Evolutionary conservation across 2,329 filamentous ascomycete genomes (phyloP).

Genomic region (Fragosphaeria purpurea): DNA sequence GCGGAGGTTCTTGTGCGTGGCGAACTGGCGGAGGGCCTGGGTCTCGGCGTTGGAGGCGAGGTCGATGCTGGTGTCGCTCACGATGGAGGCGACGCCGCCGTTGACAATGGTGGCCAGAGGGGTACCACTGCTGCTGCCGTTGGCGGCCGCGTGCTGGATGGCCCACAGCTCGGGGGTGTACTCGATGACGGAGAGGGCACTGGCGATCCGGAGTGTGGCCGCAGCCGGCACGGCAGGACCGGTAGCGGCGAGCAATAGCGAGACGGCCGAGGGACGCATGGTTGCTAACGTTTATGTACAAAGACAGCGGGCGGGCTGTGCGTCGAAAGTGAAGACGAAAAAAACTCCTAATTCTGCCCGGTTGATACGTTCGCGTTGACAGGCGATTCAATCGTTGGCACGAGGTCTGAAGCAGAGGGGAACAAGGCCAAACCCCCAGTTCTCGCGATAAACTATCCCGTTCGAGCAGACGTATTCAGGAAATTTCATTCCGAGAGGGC

Average conservation of each 20-base stretch:
- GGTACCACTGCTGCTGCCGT: not conserved
- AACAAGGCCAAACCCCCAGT: no score
- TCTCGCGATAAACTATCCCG: no score
- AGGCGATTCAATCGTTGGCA: no score
- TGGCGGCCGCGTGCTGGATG: constrained; percentile 13
- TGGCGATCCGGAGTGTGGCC: constrained; percentile 9
- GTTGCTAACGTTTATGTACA: no score
- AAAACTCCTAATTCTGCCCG: no score
- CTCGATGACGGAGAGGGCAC: constrained; percentile 10
- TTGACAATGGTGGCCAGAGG: constrained; percentile 14
- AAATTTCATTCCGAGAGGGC: no score
- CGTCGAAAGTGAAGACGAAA: no score
- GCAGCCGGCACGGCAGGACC: not conserved
- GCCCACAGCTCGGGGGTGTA: constrained; percentile 15
- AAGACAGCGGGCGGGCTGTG: no score
- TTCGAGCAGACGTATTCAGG: no score
- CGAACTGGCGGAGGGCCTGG: constrained; percentile 23
- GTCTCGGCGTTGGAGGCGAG: constrained; percentile 26
- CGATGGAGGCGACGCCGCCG: constrained; percentile 23
- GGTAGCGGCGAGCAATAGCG: not conserved
- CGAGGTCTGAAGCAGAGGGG: no score
- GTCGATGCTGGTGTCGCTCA: constrained; percentile 17
- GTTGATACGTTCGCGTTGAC: no score
- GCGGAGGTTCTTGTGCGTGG: constrained; percentile 20
- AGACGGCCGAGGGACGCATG: not conserved